Base-by-base conservation (phyloP, 164 flowering plant genomes). In the Nelumbo lutea region DNA sequence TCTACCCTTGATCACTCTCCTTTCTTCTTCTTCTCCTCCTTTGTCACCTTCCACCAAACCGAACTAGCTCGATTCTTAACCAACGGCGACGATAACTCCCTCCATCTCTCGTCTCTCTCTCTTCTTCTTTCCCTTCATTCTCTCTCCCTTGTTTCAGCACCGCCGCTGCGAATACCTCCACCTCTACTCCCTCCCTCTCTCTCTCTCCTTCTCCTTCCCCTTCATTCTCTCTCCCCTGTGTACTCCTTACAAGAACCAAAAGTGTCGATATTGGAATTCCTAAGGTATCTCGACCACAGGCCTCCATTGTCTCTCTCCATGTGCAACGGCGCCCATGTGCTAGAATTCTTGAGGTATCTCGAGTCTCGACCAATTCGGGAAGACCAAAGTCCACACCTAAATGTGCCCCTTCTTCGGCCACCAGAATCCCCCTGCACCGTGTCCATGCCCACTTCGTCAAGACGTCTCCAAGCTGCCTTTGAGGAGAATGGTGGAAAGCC, bases 381-480 rank as follows among this genome's bases (percentile, higher is more conserved):
- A 27, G 27, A 27, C 27, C 27, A 89, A 89, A 67, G 90, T 89
- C 65, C 96, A 90, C 79, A 80, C 75, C 56, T 83, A 82, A 46
- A 81, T 84, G 60, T 90, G 92, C 80, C 96, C 96, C 52, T 90
- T 88, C 83, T 88, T 78, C 59, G 92, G 96, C 46, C 89, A 79
- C 75, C 89, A 91, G 0, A 83, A 82, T 70, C 92, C 96, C 0
- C 92, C 96, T 0, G 89, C 85, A 2, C 90, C 96, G 0, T 90
- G 96, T 80, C 89, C 96, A 10, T 90, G 96, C 75, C 96, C 96
- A 0, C 90, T 90, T 45, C 88, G 91, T 47, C 95, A 89, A 59
- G 95, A 91, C 41, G 27, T 27, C 27, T 27, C 27, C 27, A 27
- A 27, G 27, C 27, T 27, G 27, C 27, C 27, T 27, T 27, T 27